phyloP scores from a whole-genome alignment of 2,329 filamentous ascomycete species.

The Ceratocystis alfenasii region DNA sequence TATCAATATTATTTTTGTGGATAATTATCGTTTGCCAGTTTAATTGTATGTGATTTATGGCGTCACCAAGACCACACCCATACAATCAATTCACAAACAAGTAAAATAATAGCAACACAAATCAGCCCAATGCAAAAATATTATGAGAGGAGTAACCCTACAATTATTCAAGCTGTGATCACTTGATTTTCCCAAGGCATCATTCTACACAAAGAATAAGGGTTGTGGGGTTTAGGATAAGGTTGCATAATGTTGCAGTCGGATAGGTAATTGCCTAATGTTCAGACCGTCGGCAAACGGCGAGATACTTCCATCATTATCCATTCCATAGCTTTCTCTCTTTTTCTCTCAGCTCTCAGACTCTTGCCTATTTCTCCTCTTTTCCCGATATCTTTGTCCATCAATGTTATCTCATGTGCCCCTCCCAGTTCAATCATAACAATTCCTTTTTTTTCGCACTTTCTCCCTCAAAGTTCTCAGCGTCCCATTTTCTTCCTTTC shows the following conservation, averaged over 20 bases:
- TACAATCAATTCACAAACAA: neutral
- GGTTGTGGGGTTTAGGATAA: neutral
- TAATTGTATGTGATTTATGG: neutral
- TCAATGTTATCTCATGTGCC: neutral
- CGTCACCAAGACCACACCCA: neutral
- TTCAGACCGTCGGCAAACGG: neutral
- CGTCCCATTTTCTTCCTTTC: neutral
- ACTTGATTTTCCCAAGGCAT: neutral
- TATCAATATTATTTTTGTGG: neutral
- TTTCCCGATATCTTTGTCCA: neutral
- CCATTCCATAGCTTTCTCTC: neutral
- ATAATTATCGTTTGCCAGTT: neutral
- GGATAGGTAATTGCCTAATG: neutral
- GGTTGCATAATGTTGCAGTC: neutral
- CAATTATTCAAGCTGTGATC: too few species aligned
- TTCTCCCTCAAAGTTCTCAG: neutral
- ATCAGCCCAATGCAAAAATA: neutral
- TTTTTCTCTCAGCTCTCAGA: neutral
- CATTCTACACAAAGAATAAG: neutral
- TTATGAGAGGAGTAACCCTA: too few species aligned
- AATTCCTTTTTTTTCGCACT: neutral
- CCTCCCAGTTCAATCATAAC: neutral
- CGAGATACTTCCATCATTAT: neutral
- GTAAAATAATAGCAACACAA: too few species aligned
- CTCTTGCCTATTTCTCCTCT: neutral